Conservation (phyloP, 1,284 basidiomycete species). For the Peniophora sp. region DNA sequence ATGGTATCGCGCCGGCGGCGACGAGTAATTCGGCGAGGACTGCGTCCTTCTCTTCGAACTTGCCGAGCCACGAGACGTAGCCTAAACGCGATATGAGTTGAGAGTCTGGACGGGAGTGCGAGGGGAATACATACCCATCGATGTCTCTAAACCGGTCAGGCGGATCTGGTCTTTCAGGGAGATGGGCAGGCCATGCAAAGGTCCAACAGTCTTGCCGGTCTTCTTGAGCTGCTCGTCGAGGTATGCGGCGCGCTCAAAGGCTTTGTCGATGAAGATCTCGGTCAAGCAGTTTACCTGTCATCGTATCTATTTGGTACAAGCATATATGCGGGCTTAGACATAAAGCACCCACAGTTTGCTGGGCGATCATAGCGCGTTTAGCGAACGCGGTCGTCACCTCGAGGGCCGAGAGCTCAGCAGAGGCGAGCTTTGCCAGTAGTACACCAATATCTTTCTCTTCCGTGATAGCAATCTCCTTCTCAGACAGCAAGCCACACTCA, state of each 20-base stretch:
- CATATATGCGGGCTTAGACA: constrained; percentile 5
- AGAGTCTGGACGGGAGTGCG: no score
- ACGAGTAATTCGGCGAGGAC: constrained; percentile 32
- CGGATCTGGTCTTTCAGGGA: constrained; percentile 53
- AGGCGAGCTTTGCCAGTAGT: constrained; percentile 32
- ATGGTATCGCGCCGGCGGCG: constrained; percentile 36
- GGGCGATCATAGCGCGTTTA: constrained; percentile 52
- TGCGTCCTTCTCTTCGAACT: constrained; percentile 26
- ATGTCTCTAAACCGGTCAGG: constrained; percentile 50
- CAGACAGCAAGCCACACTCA: constrained; percentile 36
- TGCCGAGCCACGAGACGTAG: constrained; percentile 26
- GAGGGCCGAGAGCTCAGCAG: constrained; percentile 31
- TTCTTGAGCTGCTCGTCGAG: constrained; percentile 34
- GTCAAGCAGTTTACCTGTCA: constrained; percentile 41
- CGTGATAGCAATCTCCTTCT: constrained; percentile 42
- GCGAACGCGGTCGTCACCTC: constrained; percentile 49
- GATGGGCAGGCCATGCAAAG: constrained; percentile 46
- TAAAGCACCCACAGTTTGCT: constrained; percentile 40
- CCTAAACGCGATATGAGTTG: constrained; percentile 17
- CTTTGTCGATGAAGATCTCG: constrained; percentile 40
- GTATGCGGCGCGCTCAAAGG: constrained; percentile 33
- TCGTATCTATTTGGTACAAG: constrained; percentile 8
- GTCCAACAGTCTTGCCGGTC: constrained; percentile 34
- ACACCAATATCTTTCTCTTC: constrained; percentile 30
- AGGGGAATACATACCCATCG: constrained; percentile 34